Percentiles rank a stretch among this genome's conserved stretches.
These are phyloP conservation scores for Sordaria brevicollis DNA, from an alignment of 495 filamentous ascomycete genomes.

Conservation along the genomic window DNA sequence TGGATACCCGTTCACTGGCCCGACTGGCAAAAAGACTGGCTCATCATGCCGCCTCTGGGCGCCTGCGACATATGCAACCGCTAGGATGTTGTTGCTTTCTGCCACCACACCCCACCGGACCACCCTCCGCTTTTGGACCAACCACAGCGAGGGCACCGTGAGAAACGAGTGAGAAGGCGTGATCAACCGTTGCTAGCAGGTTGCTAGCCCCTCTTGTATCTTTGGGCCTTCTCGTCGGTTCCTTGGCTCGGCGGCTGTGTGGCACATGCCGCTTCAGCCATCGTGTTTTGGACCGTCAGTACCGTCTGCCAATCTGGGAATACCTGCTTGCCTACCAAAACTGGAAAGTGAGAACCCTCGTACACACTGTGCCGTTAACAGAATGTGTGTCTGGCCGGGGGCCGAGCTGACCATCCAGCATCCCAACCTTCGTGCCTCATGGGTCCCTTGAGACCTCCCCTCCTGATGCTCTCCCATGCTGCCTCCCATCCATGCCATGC, in stretches of 20 bases:
- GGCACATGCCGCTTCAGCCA: slow-evolving; percentile 9
- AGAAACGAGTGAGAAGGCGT: slow-evolving; percentile 4
- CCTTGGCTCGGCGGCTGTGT: neutral
- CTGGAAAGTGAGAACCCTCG: neutral
- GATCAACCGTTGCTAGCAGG: too few relatives aligned
- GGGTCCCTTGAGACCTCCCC: neutral
- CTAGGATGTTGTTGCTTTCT: neutral
- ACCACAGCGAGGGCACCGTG: slow-evolving; percentile 20
- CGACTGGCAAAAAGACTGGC: too few relatives aligned
- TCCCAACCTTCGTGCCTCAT: neutral
- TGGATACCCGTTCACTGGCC: neutral
- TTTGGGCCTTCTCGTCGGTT: slow-evolving; percentile 2
- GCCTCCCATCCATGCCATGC: too few relatives aligned
- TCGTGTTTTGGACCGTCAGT: slow-evolving; percentile 3
- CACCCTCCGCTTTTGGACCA: slow-evolving; percentile 13
- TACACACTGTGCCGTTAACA: neutral
- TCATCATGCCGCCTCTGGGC: slow-evolving; percentile 13
- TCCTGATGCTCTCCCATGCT: neutral
- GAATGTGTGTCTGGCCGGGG: neutral
- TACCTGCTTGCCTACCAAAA: neutral
- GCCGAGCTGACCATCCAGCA: neutral
- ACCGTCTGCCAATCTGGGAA: neutral
- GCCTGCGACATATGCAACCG: neutral
- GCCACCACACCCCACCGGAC: slow-evolving; percentile 1
- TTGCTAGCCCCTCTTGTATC: neutral